Conservation (phyloP, 202 grass and related monocot species). For the Setaria italica region DNA sequence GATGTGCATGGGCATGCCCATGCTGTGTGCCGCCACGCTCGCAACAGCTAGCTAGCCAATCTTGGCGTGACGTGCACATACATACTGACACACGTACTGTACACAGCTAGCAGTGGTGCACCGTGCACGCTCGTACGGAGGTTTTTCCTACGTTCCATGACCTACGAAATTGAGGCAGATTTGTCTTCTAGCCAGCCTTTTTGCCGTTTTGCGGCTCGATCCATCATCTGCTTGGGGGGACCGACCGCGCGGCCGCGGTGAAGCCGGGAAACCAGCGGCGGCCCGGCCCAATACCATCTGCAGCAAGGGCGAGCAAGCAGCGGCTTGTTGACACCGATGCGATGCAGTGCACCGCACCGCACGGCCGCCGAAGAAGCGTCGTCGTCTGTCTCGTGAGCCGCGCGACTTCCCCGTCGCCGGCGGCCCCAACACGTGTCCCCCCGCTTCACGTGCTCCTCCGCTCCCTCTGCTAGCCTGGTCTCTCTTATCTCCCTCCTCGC, state of each 20-base stretch:
- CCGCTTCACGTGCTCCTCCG: conserved; percentile 21
- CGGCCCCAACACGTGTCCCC: conserved; percentile 37
- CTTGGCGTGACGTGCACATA: neutral
- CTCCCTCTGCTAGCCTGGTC: neutral
- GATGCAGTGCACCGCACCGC: conserved; percentile 14
- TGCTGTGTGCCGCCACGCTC: neutral
- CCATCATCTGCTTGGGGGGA: too few species aligned
- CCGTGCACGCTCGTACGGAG: neutral
- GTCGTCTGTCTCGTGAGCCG: neutral
- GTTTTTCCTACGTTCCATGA: too few species aligned
- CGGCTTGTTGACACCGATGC: neutral
- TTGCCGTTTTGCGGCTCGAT: neutral
- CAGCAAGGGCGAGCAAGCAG: neutral
- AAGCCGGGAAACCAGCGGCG: conserved; percentile 9
- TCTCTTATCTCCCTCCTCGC: neutral
- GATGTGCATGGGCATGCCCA: neutral
- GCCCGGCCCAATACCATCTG: conserved; percentile 17
- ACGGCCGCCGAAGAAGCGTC: neutral
- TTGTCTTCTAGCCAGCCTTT: neutral
- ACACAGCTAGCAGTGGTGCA: neutral
- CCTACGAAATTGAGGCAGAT: neutral
- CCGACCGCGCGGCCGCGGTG: too few species aligned
- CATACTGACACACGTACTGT: too few species aligned
- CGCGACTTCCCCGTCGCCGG: neutral
- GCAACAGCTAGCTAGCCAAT: neutral